Percentiles rank a stretch among this genome's conserved stretches.
These are phyloP conservation scores for Trichothecium sympodiale DNA, from an alignment of 2,329 filamentous ascomycete species.

Conservation along the genomic window DNA sequence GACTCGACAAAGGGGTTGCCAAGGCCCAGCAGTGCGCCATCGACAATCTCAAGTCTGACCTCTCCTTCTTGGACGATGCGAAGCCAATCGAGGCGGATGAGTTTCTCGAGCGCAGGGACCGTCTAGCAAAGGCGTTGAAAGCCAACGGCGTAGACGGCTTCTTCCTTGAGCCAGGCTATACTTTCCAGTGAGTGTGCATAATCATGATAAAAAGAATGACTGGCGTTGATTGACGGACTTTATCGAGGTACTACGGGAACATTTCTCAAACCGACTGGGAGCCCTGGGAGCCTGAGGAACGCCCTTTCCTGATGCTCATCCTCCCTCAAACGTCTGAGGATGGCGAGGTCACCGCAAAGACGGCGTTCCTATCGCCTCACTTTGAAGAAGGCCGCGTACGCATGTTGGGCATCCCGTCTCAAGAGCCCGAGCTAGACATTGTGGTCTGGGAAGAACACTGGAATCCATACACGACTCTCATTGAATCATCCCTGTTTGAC, in stretches of 20 bases:
- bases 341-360: slow-evolving; percentile 37
- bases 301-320: slow-evolving; percentile 52
- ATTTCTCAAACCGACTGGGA: slow-evolving; percentile 52
- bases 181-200: slow-evolving; percentile 36
- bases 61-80: slow-evolving; percentile 39
- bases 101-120: slow-evolving; percentile 42
- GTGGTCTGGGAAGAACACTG: slow-evolving; percentile 54
- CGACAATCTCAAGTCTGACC: slow-evolving; percentile 33
- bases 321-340: slow-evolving; percentile 28
- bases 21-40: slow-evolving; percentile 35
- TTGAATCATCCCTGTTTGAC: slow-evolving; percentile 28
- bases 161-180: slow-evolving; percentile 52
- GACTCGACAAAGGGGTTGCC: not conserved
- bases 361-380: slow-evolving; percentile 45
- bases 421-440: slow-evolving; percentile 36
- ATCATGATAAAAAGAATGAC: not conserved
- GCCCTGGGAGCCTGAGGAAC: slow-evolving; percentile 53
- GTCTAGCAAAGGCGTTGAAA: slow-evolving; percentile 43
- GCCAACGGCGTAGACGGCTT: slow-evolving; percentile 44
- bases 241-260: slow-evolving; percentile 45
- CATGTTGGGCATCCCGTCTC: slow-evolving; percentile 46
- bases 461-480: slow-evolving; percentile 48
- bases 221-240: not conserved
- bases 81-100: slow-evolving; percentile 36
- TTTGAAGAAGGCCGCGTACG: slow-evolving; percentile 50